phyloP scores from a whole-genome alignment of 345 rosid species.

The Eucalyptus sp. region DNA sequence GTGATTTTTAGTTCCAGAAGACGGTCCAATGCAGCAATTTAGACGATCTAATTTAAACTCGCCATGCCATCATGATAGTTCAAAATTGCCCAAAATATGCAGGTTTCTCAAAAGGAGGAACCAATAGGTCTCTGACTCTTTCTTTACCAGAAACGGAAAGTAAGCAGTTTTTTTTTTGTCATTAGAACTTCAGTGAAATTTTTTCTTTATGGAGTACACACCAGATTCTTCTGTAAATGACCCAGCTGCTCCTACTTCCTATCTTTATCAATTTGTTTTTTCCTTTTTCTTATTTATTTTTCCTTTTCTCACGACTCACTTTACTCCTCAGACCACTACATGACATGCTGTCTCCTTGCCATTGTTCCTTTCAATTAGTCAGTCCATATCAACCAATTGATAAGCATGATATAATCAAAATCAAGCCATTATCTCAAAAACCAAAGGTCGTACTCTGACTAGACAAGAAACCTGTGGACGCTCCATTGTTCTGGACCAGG shows the following conservation, averaged over 20 bases:
- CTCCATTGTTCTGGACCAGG: constrained; percentile 7
- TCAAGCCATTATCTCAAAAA: neutral
- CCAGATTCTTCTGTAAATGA: neutral
- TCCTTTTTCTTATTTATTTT: neutral
- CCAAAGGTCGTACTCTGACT: constrained; percentile 1
- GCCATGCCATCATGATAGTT: neutral
- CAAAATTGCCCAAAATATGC: neutral
- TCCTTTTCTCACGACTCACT: neutral
- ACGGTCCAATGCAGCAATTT: neutral
- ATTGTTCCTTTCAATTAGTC: neutral
- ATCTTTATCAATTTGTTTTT: neutral
- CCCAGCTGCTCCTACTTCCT: neutral
- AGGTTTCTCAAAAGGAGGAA: neutral
- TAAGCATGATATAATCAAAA: neutral
- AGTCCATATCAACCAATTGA: neutral
- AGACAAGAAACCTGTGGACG: neutral
- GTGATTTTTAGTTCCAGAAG: neutral
- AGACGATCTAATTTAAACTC: neutral
- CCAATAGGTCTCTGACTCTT: neutral
- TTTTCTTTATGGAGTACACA: neutral
- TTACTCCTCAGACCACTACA: neutral
- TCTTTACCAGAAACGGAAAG: neutral
- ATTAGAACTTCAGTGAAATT: neutral
- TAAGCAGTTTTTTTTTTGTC: neutral
- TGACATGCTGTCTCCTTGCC: neutral